Percentiles rank a stretch among this genome's conserved stretches.
Evolutionary conservation across 805 yeast species (phyloP).

Genomic region (Candida nanaspora): DNA sequence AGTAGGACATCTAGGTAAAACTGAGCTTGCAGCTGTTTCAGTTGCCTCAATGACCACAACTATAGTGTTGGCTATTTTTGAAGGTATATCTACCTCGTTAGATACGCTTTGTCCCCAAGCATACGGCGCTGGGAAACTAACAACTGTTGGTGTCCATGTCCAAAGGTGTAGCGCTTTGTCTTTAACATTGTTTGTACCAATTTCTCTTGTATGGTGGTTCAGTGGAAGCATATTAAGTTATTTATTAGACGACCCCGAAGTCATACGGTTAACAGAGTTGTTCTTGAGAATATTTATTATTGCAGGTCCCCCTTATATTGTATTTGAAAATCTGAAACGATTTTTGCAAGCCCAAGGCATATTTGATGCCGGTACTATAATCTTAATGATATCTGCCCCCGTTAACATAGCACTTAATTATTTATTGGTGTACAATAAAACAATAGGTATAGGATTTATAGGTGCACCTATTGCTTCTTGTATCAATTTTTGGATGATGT

Average conservation of each 20-base stretch:
- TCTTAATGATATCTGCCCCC: slow-evolving; percentile 63
- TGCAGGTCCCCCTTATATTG: slow-evolving; percentile 70
- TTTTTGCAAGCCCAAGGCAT: slow-evolving; percentile 73
- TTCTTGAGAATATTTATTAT: slow-evolving; percentile 49
- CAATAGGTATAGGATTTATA: slow-evolving; percentile 57
- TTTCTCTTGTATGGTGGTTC: slow-evolving; percentile 56
- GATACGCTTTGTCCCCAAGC: slow-evolving; percentile 81
- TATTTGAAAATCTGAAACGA: slow-evolving; percentile 66
- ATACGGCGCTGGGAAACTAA: slow-evolving; percentile 58
- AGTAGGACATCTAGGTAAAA: slow-evolving; percentile 69
- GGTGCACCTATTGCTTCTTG: slow-evolving; percentile 77
- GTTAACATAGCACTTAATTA: slow-evolving; percentile 61
- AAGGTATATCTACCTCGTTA: slow-evolving; percentile 68
- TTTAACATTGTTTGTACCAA: slow-evolving; percentile 49
- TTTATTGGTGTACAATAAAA: slow-evolving; percentile 51
- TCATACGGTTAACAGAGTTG: slow-evolving; percentile 44
- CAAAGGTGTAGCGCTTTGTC: slow-evolving; percentile 63
- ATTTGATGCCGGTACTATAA: slow-evolving; percentile 72
- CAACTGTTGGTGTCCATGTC: slow-evolving; percentile 60
- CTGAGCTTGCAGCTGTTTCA: slow-evolving; percentile 70
- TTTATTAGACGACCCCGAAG: slow-evolving; percentile 37
- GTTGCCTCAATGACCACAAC: slow-evolving; percentile 76
- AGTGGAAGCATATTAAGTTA: slow-evolving; percentile 40
- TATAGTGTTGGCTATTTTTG: slow-evolving; percentile 64
- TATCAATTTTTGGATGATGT: slow-evolving; percentile 66